Base-by-base conservation (phyloP, 495 filamentous ascomycete genomes). In the Talaromyces nanjingensis region DNA sequence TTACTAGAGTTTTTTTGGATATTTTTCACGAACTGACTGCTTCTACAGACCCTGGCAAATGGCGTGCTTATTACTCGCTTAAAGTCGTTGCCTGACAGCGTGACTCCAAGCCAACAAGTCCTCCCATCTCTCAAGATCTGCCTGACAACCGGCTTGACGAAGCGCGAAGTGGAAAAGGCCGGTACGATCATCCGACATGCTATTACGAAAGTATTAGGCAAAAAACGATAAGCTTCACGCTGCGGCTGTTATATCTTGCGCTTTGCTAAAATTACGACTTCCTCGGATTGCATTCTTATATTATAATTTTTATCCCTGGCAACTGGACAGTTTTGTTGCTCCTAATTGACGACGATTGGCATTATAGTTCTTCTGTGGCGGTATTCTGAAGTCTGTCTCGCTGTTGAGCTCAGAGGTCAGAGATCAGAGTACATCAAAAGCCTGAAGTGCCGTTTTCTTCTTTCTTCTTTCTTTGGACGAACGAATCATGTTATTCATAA, bases 151-250 rank as follows among this genome's bases (percentile, higher is more conserved):
- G 94, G 90, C 9, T 81, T 98, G 67, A 89, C 89, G 37, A 92
- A 89, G 79, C 97, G 96, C 78, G 94, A 98, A 74, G 88, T 91
- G 53, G 94, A 98, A 78, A 93, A 92, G 77, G 90, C 94, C 2
- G 94, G 93, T 2, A 84, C 86, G 4, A 89, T 85, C 5, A 91
- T 98, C 64, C 83, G 96, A 59, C 93, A 97, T 76, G 94, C 93
- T 20, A 91, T 97, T 68, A 96, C 93, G 33, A 97, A 96, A 78
- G 87, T 97, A 59, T 71, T 89, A 70, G 86, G 79, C 71, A 80
- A 79, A 65, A 79, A 74, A 74, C 85, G 76, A 68, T 83, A 77
- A 67, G 77, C 67, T 67, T 37, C 14, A 59, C 18, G 29, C 54
- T 57, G 24, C 11, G 18, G 3, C 24, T 24, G 18, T 54, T 11